Percentiles rank a stretch among this genome's conserved stretches.
phyloP scores from a whole-genome alignment of 441 rosid species.

The Erodium texanum region DNA sequence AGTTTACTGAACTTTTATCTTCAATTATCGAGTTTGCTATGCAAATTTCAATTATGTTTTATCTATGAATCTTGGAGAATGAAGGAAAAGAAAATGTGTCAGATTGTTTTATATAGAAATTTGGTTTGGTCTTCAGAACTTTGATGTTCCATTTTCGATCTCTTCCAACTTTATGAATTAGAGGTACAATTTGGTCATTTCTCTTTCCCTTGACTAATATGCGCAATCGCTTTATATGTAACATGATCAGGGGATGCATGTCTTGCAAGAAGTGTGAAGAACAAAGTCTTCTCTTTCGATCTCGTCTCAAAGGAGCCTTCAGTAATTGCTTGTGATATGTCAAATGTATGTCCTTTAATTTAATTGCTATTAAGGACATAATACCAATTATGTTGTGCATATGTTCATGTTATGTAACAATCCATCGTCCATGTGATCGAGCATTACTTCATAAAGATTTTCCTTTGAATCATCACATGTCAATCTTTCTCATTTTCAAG shows the following conservation, averaged over 20 bases:
- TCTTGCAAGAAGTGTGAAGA: constrained; percentile 69
- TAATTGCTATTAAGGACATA: not conserved
- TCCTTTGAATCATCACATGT: not conserved
- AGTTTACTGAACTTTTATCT: constrained; percentile 14
- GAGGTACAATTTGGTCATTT: not conserved
- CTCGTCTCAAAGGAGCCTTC: constrained; percentile 72
- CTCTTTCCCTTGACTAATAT: not conserved
- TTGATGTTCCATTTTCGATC: not conserved
- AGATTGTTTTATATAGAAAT: not conserved
- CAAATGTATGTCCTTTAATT: constrained; percentile 39
- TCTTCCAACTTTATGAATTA: not conserved
- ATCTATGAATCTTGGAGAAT: not conserved
- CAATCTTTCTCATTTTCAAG: not conserved
- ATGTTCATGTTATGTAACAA: not conserved
- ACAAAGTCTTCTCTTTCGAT: constrained; percentile 80
- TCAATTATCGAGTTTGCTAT: constrained; percentile 3
- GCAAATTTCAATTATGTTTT: not conserved
- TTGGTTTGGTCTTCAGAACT: not conserved
- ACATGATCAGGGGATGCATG: constrained; percentile 63
- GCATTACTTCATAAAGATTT: not conserved
- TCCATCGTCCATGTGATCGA: not conserved
- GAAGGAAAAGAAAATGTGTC: not conserved
- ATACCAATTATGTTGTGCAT: not conserved
- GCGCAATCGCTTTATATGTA: not conserved
- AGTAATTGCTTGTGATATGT: constrained; percentile 83